Base-by-base conservation (phyloP, 441 rosid species). In the Viola pubescens region DNA sequence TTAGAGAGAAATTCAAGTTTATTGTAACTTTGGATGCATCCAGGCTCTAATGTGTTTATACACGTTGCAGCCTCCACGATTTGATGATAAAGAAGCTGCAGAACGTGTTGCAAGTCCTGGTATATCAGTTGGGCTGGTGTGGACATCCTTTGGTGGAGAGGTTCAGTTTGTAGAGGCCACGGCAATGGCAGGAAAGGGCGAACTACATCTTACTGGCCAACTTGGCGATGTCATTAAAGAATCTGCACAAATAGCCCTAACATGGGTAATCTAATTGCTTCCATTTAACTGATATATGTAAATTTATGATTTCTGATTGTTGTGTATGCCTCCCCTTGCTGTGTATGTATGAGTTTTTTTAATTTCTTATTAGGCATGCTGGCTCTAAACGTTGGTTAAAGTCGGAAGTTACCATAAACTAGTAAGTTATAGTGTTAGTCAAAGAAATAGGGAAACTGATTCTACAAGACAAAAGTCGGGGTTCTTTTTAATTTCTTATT, bases 211-310 rank as follows among this genome's bases (percentile, higher is more conserved):
- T 64, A 94, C 99, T 3, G 99, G 99, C 52, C 99, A 94, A 70
- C 95, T 94, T 19, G 99, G 99, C 68, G 99, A 94, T 81, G 97
- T 94, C 45, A 94, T 94, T 52, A 94, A 94, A 69, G 99, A 94
- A 78, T 94, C 99, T 16, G 99, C 99, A 60, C 97, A 90, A 42
- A 82, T 94, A 76, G 99, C 99, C 58, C 73, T 94, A 60, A 88
- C 99, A 72, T 94, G 99, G 99, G 99, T 94, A 86, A 74, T 67
- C n/a, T 42, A 47, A 44, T 42, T 48, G 59, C 53, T 56, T 48
- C 72, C 60, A 10, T 60, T 51, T 60, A 13, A 7, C 26, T 59
- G 6, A n/a, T 65, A 12, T 13, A 11, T 56, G 37, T 8, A 10
- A 39, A 52, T 48, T 60, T 67, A 14, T 41, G 42, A 61, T 6